Evolutionary conservation across 345 rosid genomes (phyloP), one percentile per base, ranked within the genome.

Genomic region (Garcia nutans): DNA sequence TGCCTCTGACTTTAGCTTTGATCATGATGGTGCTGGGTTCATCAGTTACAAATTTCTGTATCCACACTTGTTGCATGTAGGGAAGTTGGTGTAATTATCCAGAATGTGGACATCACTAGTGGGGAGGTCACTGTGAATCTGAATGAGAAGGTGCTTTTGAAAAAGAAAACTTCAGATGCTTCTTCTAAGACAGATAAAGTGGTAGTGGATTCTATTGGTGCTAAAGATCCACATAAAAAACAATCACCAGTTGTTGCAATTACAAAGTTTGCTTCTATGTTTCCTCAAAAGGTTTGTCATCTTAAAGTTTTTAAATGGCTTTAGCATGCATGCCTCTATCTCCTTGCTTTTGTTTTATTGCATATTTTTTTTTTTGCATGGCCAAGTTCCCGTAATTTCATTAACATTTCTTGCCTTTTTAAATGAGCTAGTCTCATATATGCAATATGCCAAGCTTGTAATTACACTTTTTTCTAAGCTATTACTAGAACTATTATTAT

Each of bases 241-340:
- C 78, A 88, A 76, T 80, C 87, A 44, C 80, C 83, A 41, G 74
- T 87, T 71, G 87, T 70, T 64, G 81, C 87, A 52, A 86, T 96
- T 74, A 77, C 87, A 23, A 92, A 93, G 78, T 85, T 76, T 84
- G 80, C 86, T 84, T 78, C 81, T 50, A 80, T 89, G 82, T 84
- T 96, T 82, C 99, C 99, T 33, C 97, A 93, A 78, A 91, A 88
- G 99, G 99, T 90, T 58, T 78, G 93, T 81, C 76, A 70, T 12
- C 22, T 26, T 50, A 50, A 49, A 12, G 12, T 31, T 3, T 47
- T 54, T 10, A 31, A 7, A 31, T 20, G 62, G 80, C 50, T 77
- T 68, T 73, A 26, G 23, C 63, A 19, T 74, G 24, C 41, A 52
- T 65, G 22, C 10, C 45, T 55, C 28, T 28, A 70, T 70, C 59